Evolutionary conservation across 495 filamentous ascomycete species (phyloP).

Genomic region (Xylaria telfairii): DNA sequence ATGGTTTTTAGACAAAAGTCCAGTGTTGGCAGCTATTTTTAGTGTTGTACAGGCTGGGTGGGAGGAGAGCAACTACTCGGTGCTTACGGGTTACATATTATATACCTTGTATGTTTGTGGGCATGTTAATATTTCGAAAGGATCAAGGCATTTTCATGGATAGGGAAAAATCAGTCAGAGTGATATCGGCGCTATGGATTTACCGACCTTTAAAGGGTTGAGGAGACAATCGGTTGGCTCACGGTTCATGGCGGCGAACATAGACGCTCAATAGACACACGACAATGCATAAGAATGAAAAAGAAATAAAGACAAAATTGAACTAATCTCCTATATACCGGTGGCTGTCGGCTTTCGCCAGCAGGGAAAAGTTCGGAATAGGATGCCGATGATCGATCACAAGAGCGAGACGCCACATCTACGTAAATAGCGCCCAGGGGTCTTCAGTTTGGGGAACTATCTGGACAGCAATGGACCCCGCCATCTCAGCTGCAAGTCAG

Average conservation of each 20-base stretch:
- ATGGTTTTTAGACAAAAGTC: constrained; percentile 9
- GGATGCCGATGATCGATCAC: not conserved
- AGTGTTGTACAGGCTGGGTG: constrained; percentile 18
- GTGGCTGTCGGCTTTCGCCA: not conserved
- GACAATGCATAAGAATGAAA: constrained; percentile 22
- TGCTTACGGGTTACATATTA: constrained; percentile 23
- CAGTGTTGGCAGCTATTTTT: constrained; percentile 12
- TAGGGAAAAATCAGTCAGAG: constrained; percentile 27
- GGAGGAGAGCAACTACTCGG: constrained; percentile 13
- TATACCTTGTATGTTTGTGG: constrained; percentile 29
- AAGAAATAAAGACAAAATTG: constrained; percentile 25
- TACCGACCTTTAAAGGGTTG: constrained; percentile 14
- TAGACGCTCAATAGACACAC: constrained; percentile 29
- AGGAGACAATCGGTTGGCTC: constrained; percentile 18
- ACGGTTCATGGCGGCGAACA: constrained; percentile 21
- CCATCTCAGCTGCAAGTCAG: constrained; percentile 14
- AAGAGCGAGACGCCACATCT: constrained; percentile 5
- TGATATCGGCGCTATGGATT: constrained; percentile 28
- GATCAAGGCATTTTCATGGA: constrained; percentile 30
- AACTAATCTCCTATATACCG: not conserved
- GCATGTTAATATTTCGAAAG: constrained; percentile 27
- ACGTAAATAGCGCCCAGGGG: not conserved
- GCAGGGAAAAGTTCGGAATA: not conserved
- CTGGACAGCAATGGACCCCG: constrained; percentile 11
- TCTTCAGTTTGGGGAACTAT: constrained; percentile 13